Conservation (phyloP, 352 stramenopile species). For the Elongisporangium prolatum region DNA sequence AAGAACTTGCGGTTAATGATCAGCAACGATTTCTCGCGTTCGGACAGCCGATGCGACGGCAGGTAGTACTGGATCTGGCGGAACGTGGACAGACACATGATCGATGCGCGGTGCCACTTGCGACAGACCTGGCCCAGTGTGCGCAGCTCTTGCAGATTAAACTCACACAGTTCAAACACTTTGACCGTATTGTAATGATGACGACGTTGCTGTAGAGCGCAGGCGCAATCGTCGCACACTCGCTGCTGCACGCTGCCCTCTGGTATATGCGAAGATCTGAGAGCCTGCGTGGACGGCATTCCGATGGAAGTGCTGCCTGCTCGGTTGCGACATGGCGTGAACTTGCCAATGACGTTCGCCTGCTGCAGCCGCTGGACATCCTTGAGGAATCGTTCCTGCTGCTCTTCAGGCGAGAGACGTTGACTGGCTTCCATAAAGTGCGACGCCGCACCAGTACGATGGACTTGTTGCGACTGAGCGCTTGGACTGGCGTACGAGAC, state of each 20-base stretch:
- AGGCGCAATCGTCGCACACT: conserved; percentile 81
- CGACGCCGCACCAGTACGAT: not conserved
- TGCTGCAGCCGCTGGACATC: conserved; percentile 64
- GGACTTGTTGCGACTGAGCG: not conserved
- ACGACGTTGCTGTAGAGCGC: conserved; percentile 70
- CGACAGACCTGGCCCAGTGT: conserved; percentile 75
- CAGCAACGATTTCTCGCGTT: conserved; percentile 66
- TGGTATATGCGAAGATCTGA: conserved; percentile 40
- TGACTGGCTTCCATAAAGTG: conserved; percentile 3
- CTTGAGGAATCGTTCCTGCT: conserved; percentile 69
- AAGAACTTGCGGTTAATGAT: conserved; percentile 81
- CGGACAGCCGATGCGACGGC: conserved; percentile 66
- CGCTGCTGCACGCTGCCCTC: conserved; percentile 74
- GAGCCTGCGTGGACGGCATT: conserved; percentile 23
- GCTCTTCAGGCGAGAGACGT: conserved; percentile 27
- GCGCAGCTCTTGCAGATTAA: conserved; percentile 70
- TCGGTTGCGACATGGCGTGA: conserved; percentile 52
- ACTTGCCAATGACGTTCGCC: conserved; percentile 60
- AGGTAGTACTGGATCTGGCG: conserved; percentile 87
- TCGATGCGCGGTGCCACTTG: conserved; percentile 82
- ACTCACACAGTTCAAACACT: conserved; percentile 81
- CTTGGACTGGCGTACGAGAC: conserved; percentile 47
- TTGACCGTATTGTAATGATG: conserved; percentile 85
- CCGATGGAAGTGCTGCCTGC: conserved; percentile 16
- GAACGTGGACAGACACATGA: conserved; percentile 88